Evolutionary conservation across 768 basidiomycete genomes (phyloP).

Genomic region (Mycena venus): DNA sequence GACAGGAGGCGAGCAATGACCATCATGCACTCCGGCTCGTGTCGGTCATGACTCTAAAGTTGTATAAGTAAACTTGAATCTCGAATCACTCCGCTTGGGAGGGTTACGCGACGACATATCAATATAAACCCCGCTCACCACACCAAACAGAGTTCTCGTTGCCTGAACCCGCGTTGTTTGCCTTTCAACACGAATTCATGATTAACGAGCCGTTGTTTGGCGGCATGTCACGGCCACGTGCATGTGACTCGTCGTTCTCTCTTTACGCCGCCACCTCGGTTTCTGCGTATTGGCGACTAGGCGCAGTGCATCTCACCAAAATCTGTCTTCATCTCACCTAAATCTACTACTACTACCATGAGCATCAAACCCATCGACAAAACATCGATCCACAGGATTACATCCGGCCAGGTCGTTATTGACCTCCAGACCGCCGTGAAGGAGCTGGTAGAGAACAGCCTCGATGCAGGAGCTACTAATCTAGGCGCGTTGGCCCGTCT

Average conservation of each 20-base stretch:
- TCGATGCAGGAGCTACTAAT: constrained; percentile 91
- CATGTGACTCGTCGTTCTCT: not conserved
- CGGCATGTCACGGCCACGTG: not conserved
- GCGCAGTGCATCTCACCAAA: not conserved
- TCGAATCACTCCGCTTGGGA: no score
- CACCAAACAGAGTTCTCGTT: no score
- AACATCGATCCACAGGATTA: constrained; percentile 86
- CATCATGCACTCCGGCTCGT: no score
- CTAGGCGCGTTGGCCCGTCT: constrained; percentile 69
- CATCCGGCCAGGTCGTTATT: constrained; percentile 95
- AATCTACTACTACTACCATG: not conserved
- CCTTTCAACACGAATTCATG: no score
- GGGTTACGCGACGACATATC: no score
- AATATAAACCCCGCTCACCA: no score
- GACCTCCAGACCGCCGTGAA: constrained; percentile 96
- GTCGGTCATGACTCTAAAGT: no score
- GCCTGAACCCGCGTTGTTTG: no score
- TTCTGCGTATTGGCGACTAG: not conserved
- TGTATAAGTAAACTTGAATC: no score
- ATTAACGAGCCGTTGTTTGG: no score
- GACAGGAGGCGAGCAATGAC: no score
- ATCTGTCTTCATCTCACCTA: not conserved
- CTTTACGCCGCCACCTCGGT: not conserved
- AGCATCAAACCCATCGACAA: constrained; percentile 76
- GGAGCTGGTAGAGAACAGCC: constrained; percentile 95